Evolutionary conservation across 306 rosid species (phyloP).

Genomic region (Cucurbita argyrosperma): DNA sequence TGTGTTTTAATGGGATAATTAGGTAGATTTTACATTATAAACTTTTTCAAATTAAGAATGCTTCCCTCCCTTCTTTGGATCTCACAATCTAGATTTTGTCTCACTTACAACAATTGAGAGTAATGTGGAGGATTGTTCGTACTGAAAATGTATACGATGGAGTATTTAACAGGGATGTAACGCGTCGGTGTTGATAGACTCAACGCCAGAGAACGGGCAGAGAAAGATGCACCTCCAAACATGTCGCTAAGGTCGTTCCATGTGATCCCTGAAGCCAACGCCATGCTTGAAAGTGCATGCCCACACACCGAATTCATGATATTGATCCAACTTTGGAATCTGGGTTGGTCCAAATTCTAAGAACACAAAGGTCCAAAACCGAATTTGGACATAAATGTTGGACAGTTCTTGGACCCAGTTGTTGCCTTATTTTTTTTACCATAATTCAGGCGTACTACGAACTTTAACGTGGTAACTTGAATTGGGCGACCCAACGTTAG

Average conservation of each 20-base stretch:
- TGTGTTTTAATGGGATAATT: too few species aligned
- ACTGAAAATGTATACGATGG: too few species aligned
- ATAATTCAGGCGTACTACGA: not conserved
- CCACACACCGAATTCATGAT: constrained; percentile 31
- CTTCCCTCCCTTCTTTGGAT: too few species aligned
- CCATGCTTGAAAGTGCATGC: constrained; percentile 52
- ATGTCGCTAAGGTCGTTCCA: constrained; percentile 44
- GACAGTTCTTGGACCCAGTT: constrained; percentile 41
- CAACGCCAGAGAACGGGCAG: constrained; percentile 37
- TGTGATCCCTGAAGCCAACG: constrained; percentile 49
- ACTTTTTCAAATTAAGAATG: too few species aligned
- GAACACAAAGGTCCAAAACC: constrained; percentile 31
- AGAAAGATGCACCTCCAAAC: constrained; percentile 63
- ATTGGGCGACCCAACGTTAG: not conserved
- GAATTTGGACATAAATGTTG: constrained; percentile 27
- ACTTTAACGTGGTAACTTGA: not conserved
- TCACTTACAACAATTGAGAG: not conserved
- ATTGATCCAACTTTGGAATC: constrained; percentile 39
- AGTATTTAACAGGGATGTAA: constrained; percentile 38
- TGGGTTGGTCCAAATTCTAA: constrained; percentile 27
- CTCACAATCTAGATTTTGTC: not conserved
- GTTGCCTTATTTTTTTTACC: constrained; percentile 2
- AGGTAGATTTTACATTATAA: too few species aligned
- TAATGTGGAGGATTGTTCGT: not conserved
- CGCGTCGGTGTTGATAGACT: constrained; percentile 54